Evolutionary conservation across 2,329 filamentous ascomycete species (phyloP).

Genomic region (Dactylellina drechsleri): DNA sequence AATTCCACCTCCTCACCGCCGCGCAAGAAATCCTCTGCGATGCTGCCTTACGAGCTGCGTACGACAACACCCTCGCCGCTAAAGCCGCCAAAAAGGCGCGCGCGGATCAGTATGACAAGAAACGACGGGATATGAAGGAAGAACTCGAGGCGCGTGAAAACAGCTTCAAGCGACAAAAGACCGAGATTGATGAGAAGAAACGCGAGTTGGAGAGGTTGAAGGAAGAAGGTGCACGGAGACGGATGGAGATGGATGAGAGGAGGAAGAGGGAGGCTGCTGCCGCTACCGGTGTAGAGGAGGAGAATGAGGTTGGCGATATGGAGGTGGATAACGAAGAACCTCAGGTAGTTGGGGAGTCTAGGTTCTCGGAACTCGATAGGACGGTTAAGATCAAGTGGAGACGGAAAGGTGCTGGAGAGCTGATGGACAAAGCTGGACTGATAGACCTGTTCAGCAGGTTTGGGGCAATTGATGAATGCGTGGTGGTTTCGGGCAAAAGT

Average conservation of each 20-base stretch:
- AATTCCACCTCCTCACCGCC: conserved; percentile 66
- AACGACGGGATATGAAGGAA: conserved; percentile 65
- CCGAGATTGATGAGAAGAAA: conserved; percentile 62
- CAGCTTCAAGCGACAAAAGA: conserved; percentile 60
- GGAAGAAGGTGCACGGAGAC: conserved; percentile 63
- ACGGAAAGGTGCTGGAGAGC: conserved; percentile 58
- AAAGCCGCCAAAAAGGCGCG: conserved; percentile 63
- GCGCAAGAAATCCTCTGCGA: conserved; percentile 66
- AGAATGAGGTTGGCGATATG: conserved; percentile 59
- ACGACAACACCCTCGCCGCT: conserved; percentile 65
- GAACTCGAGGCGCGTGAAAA: conserved; percentile 66
- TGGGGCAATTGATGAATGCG: conserved; percentile 63
- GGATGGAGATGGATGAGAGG: conserved; percentile 63
- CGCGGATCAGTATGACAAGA: conserved; percentile 63
- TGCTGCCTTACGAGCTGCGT: conserved; percentile 62
- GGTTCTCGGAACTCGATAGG: conserved; percentile 64
- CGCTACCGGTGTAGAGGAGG: conserved; percentile 61
- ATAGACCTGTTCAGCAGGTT: conserved; percentile 63
- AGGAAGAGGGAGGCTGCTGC: conserved; percentile 63
- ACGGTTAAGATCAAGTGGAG: conserved; percentile 64
- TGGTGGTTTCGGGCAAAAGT: conserved; percentile 34
- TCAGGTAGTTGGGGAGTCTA: conserved; percentile 54
- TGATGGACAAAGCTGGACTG: conserved; percentile 62
- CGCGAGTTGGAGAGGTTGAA: conserved; percentile 55
- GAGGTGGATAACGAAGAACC: conserved; percentile 60